Evolutionary conservation across 805 yeast genomes (phyloP), one percentile per base, ranked within the genome.

Genomic region (Saturnispora zaruensis): DNA sequence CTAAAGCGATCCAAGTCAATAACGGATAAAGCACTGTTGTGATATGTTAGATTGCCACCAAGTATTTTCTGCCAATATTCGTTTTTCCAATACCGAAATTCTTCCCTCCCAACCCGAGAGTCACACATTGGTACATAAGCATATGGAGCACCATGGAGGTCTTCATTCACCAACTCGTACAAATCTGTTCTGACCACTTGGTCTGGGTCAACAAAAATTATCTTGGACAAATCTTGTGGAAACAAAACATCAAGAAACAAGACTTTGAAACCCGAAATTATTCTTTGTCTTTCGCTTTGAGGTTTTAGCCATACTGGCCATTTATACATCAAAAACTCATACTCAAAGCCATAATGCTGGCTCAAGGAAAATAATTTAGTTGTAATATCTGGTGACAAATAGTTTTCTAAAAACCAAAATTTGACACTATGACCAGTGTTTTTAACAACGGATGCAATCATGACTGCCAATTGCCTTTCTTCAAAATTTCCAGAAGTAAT

Each of bases 271-370:
- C 93, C 96, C 89, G 96, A 87, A 46, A 88, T 79, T 3, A 82
- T 79, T 53, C 96, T 73, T 59, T 83, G 89, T 59, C 79, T 79
- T 55, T 84, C 91, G 34, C 82, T 65, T 66, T 91, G 98, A 3
- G 75, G 74, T 45, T 90, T 75, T 20, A 91, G 70, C 96, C 97
- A 91, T 8, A 71, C 64, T 13, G 99, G 99, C 99, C 99, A 91
- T 54, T 84, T 83, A 64, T 86, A 91, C 1, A 84, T 78, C n/a
- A 93, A 72, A 42, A 88, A 66, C 58, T 88, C 91, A 59, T 82
- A 86, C 45, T 82, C 75, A 59, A 87, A 84, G 1, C 79, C 78
- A 59, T 76, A 78, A 48, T 75, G 61, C 16, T 68, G 63, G 0
- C 95, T 82, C 49, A 87, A 59, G 14, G 59, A 55, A 0, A 87